Percentiles rank a stretch among this genome's conserved stretches.
Conservation (phyloP, 305 asterid species). For the Fraxinus ornus region DNA sequence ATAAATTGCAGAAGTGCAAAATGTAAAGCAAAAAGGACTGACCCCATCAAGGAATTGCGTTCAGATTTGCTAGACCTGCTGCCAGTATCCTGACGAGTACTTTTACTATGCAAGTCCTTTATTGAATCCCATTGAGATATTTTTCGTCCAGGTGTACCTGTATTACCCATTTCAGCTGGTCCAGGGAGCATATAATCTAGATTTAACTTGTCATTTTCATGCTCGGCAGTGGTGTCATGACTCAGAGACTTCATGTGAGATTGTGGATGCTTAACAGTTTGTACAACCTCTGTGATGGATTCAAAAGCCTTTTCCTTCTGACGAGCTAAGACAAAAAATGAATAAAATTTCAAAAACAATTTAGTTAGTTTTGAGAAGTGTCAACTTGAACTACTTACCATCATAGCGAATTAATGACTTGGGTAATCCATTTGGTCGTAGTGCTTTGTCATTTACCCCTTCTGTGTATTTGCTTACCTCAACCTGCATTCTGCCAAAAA, state of each 20-base stretch:
- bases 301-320: constrained; percentile 91
- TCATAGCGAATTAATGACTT: constrained; percentile 94
- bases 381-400: constrained; percentile 40
- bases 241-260: constrained; percentile 51
- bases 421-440: constrained; percentile 94
- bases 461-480: constrained; percentile 99
- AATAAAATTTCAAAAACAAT: constrained; percentile 26
- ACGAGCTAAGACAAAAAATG: constrained; percentile 62
- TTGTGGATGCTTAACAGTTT: constrained; percentile 77
- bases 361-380: constrained; percentile 20
- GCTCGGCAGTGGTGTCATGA: constrained; percentile 37
- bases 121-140: constrained; percentile 38
- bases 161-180: constrained; percentile 47
- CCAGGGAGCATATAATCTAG: constrained; percentile 67
- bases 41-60: constrained; percentile 71
- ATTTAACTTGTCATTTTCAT: constrained; percentile 40
- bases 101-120: constrained; percentile 35
- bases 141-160: constrained; percentile 47
- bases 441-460: constrained; percentile 71
- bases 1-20: background rate
- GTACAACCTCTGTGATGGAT: constrained; percentile 84
- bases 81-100: constrained; percentile 37
- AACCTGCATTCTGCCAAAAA: constrained; percentile 88
- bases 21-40: constrained; percentile 23
- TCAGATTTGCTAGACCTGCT: constrained; percentile 60